These are phyloP conservation scores for Mortierella polycephala DNA, from an alignment of 371 early-diverging fungal genomes.

Conservation along the genomic window DNA sequence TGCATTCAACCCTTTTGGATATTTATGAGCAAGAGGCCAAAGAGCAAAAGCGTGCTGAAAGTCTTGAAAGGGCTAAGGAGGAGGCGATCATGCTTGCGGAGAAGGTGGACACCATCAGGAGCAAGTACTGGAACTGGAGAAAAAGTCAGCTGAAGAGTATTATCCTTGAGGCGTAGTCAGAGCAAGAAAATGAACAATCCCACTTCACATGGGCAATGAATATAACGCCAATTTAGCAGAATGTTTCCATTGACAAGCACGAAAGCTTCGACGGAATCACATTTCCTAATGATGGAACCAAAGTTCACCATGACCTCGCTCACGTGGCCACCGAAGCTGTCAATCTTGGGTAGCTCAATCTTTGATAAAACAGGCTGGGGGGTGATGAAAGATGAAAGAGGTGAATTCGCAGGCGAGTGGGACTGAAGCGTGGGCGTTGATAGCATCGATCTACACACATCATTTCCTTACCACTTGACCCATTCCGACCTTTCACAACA, in stretches of 20 bases:
- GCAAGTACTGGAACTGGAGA: conserved; percentile 81
- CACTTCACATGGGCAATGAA: too few species aligned
- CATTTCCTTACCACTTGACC: too few species aligned
- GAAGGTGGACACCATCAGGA: conserved; percentile 72
- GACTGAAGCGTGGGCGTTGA: neutral
- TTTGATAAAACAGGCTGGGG: conserved; percentile 34
- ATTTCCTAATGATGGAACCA: conserved; percentile 6
- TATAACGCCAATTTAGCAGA: too few species aligned
- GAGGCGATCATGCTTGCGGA: conserved; percentile 59
- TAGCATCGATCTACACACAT: too few species aligned
- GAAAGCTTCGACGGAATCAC: neutral
- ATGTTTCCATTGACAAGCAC: too few species aligned
- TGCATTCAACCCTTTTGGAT: conserved; percentile 72
- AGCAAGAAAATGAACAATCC: neutral
- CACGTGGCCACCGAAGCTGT: conserved; percentile 22
- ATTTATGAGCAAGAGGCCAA: conserved; percentile 72
- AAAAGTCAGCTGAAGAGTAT: conserved; percentile 56
- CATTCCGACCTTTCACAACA: too few species aligned
- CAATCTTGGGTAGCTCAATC: conserved; percentile 35
- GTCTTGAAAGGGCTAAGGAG: conserved; percentile 53
- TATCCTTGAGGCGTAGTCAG: conserved; percentile 6
- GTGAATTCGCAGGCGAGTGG: conserved; percentile 32
- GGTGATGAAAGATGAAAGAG: conserved; percentile 30
- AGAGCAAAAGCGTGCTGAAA: conserved; percentile 53
- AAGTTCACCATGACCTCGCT: conserved; percentile 30